phyloP scores from a whole-genome alignment of 1,284 basidiomycete genomes.

The Leucoagaricus sp. region DNA sequence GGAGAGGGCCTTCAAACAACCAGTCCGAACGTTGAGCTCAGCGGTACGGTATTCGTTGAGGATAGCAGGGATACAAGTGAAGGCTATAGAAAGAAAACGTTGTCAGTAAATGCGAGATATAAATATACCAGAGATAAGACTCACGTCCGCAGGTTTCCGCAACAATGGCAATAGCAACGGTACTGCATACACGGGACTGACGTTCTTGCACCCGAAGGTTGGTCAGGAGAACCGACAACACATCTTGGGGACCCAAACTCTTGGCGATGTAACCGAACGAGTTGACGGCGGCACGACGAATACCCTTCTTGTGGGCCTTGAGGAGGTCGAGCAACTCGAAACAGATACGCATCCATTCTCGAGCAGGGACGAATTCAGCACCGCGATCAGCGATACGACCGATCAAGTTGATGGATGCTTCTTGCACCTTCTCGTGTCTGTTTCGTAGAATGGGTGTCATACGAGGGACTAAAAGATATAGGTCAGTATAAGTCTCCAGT shows the following conservation, averaged over 20 bases:
- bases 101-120: slow-evolving; percentile 18
- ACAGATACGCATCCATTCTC: slow-evolving; percentile 99
- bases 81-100: slow-evolving; percentile 53
- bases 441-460: slow-evolving; percentile 99
- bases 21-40: slow-evolving; percentile 98
- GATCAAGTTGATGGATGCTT: slow-evolving; percentile 99
- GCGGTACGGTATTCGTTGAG: slow-evolving; percentile 98
- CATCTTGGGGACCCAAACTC: slow-evolving; percentile 98
- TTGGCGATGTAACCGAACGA: slow-evolving; percentile 99
- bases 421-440: slow-evolving; percentile 99
- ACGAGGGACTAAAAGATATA: slow-evolving; percentile 74
- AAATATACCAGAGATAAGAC: slow-evolving; percentile 30
- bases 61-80: slow-evolving; percentile 99
- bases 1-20: slow-evolving; percentile 96
- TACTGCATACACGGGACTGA: slow-evolving; percentile 98
- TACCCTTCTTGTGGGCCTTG: slow-evolving; percentile 99
- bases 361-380: slow-evolving; percentile 96
- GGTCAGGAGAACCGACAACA: slow-evolving; percentile 93
- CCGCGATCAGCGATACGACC: slow-evolving; percentile 99
- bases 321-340: slow-evolving; percentile 97
- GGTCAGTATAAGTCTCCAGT: slow-evolving; percentile 18
- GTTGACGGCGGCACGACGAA: slow-evolving; percentile 98
- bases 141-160: slow-evolving; percentile 95
- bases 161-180: slow-evolving; percentile 97
- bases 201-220: slow-evolving; percentile 98